Base-by-base conservation (phyloP, 164 flowering plant species). In the Macadamia tetraphylla region DNA sequence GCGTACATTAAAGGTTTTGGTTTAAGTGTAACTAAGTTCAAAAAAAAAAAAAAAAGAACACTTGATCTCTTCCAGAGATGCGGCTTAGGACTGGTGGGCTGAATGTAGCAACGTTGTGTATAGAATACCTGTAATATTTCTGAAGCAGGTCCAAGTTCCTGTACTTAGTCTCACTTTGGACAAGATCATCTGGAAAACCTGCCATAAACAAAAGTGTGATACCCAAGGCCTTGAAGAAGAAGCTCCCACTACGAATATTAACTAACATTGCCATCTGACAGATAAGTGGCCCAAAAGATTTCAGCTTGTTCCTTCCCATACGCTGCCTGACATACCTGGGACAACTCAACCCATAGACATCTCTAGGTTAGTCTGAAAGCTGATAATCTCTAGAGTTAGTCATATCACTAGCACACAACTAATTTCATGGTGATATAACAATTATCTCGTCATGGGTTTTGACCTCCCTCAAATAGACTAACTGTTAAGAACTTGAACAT, bases 181-280 rank as follows among this genome's bases (percentile, higher is more conserved):
- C 83, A 52, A 79, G 57, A 52, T 80, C 83, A 75, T 79, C 82
- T 52, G 89, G 79, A 70, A 80, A 83, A 70, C 89, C 89, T 65
- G 89, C 87, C 86, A 85, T 83, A 79, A 85, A 85, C 29, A 85
- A 64, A 49, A 85, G 86, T 60, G 89, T 82, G 69, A 85, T 85
- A 63, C 85, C 89, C 72, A 85, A 76, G 63, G 87, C 85, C 79
- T 85, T 83, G 77, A 85, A 85, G 82, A 85, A 85, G 81, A 85
- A 85, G 77, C 89, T 85, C 23, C 89, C 89, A 70, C 80, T 76
- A 53, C 89, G 81, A 62, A 80, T 62, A 44, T 81, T 73, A 11
- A 72, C 80, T 15, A 85, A 71, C 85, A 76, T 73, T 62, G 87
- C 89, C 84, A 83, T 83, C 65, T 66, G 73, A 32, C 87, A 81